These are phyloP conservation scores for Pichia sp. DNA, from an alignment of 1,139 yeast species.

Conservation along the genomic window DNA sequence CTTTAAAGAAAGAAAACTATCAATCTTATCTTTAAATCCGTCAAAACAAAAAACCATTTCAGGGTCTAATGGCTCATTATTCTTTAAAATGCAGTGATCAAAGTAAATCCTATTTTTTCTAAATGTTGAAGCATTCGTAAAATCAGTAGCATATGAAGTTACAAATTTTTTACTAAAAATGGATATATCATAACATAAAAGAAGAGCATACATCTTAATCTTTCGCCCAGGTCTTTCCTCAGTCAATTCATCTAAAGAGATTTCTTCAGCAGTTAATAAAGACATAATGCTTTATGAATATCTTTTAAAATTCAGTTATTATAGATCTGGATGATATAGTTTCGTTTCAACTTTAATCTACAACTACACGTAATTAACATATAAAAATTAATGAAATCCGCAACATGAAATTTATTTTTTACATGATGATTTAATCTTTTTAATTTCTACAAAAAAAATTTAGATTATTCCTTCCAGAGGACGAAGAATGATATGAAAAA, in stretches of 20 bases:
- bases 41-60: slow-evolving; percentile 14
- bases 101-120: not conserved
- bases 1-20: not conserved
- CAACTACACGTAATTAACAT: too few relatives aligned
- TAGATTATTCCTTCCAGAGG: too few relatives aligned
- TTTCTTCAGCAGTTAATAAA: not conserved
- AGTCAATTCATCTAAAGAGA: not conserved
- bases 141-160: slow-evolving; percentile 18
- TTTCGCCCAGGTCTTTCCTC: not conserved
- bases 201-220: slow-evolving; percentile 7
- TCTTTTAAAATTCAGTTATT: too few relatives aligned
- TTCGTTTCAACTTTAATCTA: too few relatives aligned
- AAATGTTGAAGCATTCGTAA: slow-evolving; percentile 13
- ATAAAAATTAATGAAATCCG: too few relatives aligned
- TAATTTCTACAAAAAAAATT: too few relatives aligned
- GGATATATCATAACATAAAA: slow-evolving; percentile 5
- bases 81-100: slow-evolving; percentile 9
- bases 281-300: too few relatives aligned
- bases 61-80: slow-evolving; percentile 1
- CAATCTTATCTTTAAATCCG: not conserved
- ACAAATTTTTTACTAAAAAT: slow-evolving; percentile 1
- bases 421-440: not conserved
- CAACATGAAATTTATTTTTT: not conserved
- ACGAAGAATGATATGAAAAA: not conserved
- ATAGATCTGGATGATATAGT: too few relatives aligned